Evolutionary conservation across 495 filamentous ascomycete genomes (phyloP), one percentile per base, ranked within the genome.

Genomic region (Clohesyomyces aquaticus): DNA sequence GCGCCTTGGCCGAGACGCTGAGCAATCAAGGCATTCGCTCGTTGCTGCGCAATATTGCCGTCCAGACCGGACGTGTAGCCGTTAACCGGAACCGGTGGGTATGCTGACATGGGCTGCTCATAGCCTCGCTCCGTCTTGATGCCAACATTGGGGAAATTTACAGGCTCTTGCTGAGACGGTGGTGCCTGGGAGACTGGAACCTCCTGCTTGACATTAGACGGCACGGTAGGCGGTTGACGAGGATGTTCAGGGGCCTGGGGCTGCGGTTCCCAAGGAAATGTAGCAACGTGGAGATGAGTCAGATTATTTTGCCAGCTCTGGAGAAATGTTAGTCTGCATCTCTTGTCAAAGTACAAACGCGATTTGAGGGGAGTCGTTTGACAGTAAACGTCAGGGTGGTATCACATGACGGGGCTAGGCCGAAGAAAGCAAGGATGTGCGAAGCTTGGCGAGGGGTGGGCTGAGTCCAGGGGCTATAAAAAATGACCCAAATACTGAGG

Each of bases 221-320:
- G 86, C 4, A 88, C 80, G 11, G 84, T 84, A 21, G 80, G 75
- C 11, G 80, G 75, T 77, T 77, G 55, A 82, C 82, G 49, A 77
- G 81, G 77, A 81, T 82, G 65, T 41, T 71, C 61, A 53, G n/a
- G n/a, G n/a, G n/a, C n/a, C n/a, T n/a, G n/a, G n/a, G 83, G 84
- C 54, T 83, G 70, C 59, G 94, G 94, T 71, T 98, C 95, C 95
- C 95, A 99, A 22, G 95, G 95, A 76, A 97, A 98, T 41, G 84
- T 79, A 54, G 93, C 95, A 63, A 96, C 84, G 48, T 87, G 82
- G 49, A 91, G 83, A 67, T 85, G 84, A 0, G 93, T 88, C 21
- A 98, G 84, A 77, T 92, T 96, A 59, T 83, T 80, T 77, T 97
- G 93, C 95, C 95, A 99, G 77, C 82, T 88, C 94, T 98, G 63